phyloP scores from a whole-genome alignment of 345 rosid species.

The Ceriops tagal region DNA sequence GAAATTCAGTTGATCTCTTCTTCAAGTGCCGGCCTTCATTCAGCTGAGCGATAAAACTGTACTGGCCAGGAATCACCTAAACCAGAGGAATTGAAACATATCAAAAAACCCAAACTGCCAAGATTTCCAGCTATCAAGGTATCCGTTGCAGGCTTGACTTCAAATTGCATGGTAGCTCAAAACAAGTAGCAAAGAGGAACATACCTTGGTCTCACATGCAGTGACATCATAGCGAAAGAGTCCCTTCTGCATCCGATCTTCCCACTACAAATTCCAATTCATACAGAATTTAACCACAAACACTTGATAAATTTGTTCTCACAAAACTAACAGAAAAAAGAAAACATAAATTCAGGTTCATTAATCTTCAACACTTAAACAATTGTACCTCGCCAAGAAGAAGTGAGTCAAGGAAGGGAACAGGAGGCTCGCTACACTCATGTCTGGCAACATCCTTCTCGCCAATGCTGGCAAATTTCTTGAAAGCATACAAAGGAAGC shows the following conservation, averaged over 20 bases:
- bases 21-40: conserved; percentile 92
- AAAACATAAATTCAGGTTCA: not conserved
- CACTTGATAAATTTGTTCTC: not conserved
- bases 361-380: not conserved
- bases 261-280: conserved; percentile 60
- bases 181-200: not conserved
- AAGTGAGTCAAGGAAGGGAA: conserved; percentile 67
- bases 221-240: conserved; percentile 96
- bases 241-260: conserved; percentile 82
- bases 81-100: conserved; percentile 8
- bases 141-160: not conserved
- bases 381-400: conserved; percentile 74
- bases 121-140: not conserved
- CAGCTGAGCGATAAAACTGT: conserved; percentile 89
- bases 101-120: conserved; percentile 4
- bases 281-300: not conserved
- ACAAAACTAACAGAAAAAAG: not conserved
- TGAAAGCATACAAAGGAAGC: conserved; percentile 76
- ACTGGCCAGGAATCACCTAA: conserved; percentile 81
- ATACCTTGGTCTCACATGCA: conserved; percentile 88
- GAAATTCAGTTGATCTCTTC: conserved; percentile 96
- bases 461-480: conserved; percentile 31
- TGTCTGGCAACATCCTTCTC: conserved; percentile 22
- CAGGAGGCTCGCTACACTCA: conserved; percentile 43
- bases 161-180: not conserved